These are phyloP conservation scores for Rhodofomes roseus DNA, from an alignment of 1,284 basidiomycete genomes.

Conservation along the genomic window DNA sequence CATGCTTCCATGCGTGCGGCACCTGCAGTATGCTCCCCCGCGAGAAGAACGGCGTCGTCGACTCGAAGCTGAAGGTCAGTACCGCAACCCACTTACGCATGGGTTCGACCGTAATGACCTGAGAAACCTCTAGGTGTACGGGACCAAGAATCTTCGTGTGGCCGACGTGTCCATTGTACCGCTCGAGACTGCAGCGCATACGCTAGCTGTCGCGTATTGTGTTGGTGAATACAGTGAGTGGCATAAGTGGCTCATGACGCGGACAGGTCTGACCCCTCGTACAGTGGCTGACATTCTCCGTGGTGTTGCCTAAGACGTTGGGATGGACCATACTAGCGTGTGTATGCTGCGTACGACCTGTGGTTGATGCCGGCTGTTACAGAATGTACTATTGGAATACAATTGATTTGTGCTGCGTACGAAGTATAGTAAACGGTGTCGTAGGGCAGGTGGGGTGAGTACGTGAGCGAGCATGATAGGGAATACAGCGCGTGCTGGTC, in stretches of 20 bases:
- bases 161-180: slow-evolving; percentile 27
- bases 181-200: slow-evolving; percentile 22
- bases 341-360: no score
- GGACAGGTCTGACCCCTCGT: neutral
- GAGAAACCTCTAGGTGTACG: neutral
- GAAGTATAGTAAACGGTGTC: neutral
- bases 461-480: slow-evolving; percentile 10
- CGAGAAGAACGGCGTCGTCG: slow-evolving; percentile 49
- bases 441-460: neutral
- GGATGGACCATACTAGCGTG: no score
- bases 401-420: neutral
- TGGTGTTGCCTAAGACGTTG: neutral
- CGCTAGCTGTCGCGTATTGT: slow-evolving; percentile 41
- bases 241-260: neutral
- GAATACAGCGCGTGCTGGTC: slow-evolving; percentile 12
- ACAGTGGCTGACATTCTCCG: neutral
- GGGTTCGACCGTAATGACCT: no score
- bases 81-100: no score
- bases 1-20: slow-evolving; percentile 9
- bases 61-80: slow-evolving; percentile 35
- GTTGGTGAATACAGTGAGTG: slow-evolving; percentile 24
- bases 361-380: no score
- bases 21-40: slow-evolving; percentile 41
- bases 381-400: neutral
- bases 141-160: slow-evolving; percentile 29